Evolutionary conservation across 192 early-diverging fungal genomes (phyloP).

Genomic region (Thamnidium elegans): DNA sequence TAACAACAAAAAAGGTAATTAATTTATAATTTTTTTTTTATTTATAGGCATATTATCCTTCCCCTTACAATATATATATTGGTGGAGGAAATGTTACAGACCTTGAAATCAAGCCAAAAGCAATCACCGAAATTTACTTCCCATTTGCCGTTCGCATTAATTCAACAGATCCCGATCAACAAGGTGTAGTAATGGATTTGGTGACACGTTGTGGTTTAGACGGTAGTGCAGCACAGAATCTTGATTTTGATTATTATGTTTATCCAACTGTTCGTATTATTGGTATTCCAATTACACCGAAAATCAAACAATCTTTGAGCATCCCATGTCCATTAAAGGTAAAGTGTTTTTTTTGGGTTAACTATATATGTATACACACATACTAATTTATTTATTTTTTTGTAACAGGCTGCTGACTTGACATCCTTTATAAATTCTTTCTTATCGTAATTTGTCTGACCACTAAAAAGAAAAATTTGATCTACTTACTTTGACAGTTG

Average conservation of each 20-base stretch:
- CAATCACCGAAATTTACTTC: conserved; percentile 40
- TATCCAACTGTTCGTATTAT: conserved; percentile 45
- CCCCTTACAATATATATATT: conserved; percentile 32
- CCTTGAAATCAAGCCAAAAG: conserved; percentile 40
- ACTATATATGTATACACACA: too few species aligned
- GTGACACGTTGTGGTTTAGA: conserved; percentile 40
- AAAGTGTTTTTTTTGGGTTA: conserved; percentile 2
- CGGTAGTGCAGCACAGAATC: conserved; percentile 21
- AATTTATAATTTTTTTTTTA: not conserved
- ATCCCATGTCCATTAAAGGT: conserved; percentile 42
- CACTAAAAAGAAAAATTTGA: too few species aligned
- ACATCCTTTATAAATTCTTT: too few species aligned
- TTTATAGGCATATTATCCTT: conserved; percentile 52
- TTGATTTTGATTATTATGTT: conserved; percentile 46
- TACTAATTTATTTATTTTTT: too few species aligned
- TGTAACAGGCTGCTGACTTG: too few species aligned
- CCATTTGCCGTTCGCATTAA: conserved; percentile 44
- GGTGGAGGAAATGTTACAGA: conserved; percentile 46
- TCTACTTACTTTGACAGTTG: too few species aligned
- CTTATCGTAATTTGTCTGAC: too few species aligned
- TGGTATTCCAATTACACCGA: conserved; percentile 42
- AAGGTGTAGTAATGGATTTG: conserved; percentile 44
- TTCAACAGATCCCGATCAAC: conserved; percentile 17
- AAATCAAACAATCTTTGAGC: conserved; percentile 34
- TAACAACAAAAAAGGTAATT: not conserved